These are phyloP conservation scores for Pichia sp. DNA, from an alignment of 1,139 yeast genomes.

Conservation along the genomic window DNA sequence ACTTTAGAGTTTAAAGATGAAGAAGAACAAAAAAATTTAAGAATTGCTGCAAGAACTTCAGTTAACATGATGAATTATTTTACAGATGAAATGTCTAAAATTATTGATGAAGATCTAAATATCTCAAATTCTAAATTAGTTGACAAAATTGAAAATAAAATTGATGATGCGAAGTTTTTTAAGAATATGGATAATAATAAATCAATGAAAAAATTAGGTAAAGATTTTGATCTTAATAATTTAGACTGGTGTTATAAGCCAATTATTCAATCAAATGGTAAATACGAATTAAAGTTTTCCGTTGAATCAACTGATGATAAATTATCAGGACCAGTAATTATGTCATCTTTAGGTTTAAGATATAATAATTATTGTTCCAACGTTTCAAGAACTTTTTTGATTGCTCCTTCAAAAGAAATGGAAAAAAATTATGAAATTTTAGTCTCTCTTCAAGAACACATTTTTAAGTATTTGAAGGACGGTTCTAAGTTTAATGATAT, in stretches of 20 bases:
- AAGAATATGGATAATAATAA: conserved; percentile 42
- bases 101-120: conserved; percentile 80
- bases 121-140: conserved; percentile 69
- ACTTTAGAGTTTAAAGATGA: conserved; percentile 75
- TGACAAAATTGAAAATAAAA: conserved; percentile 72
- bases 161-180: conserved; percentile 72
- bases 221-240: conserved; percentile 65
- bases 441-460: conserved; percentile 58
- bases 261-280: conserved; percentile 82
- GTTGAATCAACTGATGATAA: conserved; percentile 67
- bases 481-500: conserved; percentile 65
- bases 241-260: conserved; percentile 96
- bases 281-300: conserved; percentile 78
- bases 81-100: conserved; percentile 81
- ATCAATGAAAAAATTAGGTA: conserved; percentile 49
- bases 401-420: conserved; percentile 81
- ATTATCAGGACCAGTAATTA: conserved; percentile 75
- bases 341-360: conserved; percentile 80
- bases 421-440: conserved; percentile 76
- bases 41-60: conserved; percentile 72
- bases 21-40: conserved; percentile 61
- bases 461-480: conserved; percentile 53
- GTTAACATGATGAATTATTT: conserved; percentile 77
- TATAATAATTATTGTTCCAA: conserved; percentile 89
- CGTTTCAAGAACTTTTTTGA: conserved; percentile 79